Percentiles rank a stretch among this genome's conserved stretches.
Conservation (phyloP, 1,284 basidiomycete genomes). For the Tilletia walkeri region DNA sequence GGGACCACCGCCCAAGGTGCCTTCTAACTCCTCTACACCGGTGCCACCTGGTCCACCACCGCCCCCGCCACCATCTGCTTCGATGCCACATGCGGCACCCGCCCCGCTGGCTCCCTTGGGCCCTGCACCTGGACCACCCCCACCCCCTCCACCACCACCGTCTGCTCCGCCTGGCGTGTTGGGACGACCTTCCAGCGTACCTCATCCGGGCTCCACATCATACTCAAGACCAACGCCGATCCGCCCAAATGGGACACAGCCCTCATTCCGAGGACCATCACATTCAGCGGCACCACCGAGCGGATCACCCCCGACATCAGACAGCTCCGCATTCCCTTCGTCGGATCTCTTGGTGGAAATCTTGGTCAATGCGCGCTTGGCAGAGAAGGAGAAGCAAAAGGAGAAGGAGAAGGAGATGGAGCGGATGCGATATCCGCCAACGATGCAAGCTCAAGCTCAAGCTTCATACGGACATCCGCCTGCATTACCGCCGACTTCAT, state of each 20-base stretch:
- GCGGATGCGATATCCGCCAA: not conserved
- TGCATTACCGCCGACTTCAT: too few species aligned
- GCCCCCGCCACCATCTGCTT: not conserved
- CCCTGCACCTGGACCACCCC: not conserved
- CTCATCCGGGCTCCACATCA: too few species aligned
- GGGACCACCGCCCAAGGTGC: not conserved
- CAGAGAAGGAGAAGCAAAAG: conserved; percentile 5
- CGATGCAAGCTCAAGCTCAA: too few species aligned
- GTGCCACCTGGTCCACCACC: not conserved
- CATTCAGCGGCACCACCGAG: too few species aligned
- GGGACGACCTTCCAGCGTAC: too few species aligned
- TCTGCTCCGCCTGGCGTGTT: not conserved
- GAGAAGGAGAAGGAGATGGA: conserved; percentile 17
- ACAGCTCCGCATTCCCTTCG: not conserved
- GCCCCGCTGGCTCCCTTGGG: not conserved
- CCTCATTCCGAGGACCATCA: too few species aligned
- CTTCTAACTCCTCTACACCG: not conserved
- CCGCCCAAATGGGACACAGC: too few species aligned
- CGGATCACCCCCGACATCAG: too few species aligned
- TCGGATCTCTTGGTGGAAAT: conserved; percentile 11
- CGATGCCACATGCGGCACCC: not conserved
- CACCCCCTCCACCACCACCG: not conserved
- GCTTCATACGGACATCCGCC: too few species aligned
- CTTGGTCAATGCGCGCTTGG: conserved; percentile 9
- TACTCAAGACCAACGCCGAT: too few species aligned